These are phyloP conservation scores for Dendryphion nanum DNA, from an alignment of 2,329 filamentous ascomycete species.

Conservation along the genomic window DNA sequence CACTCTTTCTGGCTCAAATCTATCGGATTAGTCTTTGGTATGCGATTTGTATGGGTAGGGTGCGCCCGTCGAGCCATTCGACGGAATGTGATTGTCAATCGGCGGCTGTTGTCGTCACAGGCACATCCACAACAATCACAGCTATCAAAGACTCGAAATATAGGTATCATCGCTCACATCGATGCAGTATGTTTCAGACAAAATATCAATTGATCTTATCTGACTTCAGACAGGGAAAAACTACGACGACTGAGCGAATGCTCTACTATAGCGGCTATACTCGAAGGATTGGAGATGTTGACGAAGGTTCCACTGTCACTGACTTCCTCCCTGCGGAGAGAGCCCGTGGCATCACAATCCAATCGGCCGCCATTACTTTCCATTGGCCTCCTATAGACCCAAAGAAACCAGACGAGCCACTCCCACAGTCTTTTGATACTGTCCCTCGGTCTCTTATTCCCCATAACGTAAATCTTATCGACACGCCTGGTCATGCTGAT, in stretches of 20 bases:
- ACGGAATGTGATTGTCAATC: constrained; percentile 27
- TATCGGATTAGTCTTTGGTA: constrained; percentile 21
- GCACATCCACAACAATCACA: constrained; percentile 17
- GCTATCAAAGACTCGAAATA: constrained; percentile 76
- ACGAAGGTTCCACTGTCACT: constrained; percentile 94
- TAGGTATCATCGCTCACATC: constrained; percentile 98
- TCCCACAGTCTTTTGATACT: constrained; percentile 28
- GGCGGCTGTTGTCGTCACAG: constrained; percentile 30
- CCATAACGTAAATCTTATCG: constrained; percentile 63
- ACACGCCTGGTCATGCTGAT: constrained; percentile 94
- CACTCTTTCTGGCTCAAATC: neutral
- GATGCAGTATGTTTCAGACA: constrained; percentile 65
- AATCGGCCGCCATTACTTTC: constrained; percentile 95
- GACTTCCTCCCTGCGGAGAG: constrained; percentile 94
- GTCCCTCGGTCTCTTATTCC: constrained; percentile 51
- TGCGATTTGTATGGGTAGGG: constrained; percentile 34
- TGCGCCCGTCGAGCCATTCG: constrained; percentile 34
- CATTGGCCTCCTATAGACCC: constrained; percentile 69
- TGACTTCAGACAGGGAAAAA: constrained; percentile 67
- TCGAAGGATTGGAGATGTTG: constrained; percentile 87
- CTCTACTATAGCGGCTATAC: constrained; percentile 94
- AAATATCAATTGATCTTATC: neutral
- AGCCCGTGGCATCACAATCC: constrained; percentile 92
- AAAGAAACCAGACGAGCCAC: constrained; percentile 17
- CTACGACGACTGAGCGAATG: constrained; percentile 98